These are phyloP conservation scores for Oryza australiensis DNA, from an alignment of 176 grass and related monocot species.

Conservation along the genomic window DNA sequence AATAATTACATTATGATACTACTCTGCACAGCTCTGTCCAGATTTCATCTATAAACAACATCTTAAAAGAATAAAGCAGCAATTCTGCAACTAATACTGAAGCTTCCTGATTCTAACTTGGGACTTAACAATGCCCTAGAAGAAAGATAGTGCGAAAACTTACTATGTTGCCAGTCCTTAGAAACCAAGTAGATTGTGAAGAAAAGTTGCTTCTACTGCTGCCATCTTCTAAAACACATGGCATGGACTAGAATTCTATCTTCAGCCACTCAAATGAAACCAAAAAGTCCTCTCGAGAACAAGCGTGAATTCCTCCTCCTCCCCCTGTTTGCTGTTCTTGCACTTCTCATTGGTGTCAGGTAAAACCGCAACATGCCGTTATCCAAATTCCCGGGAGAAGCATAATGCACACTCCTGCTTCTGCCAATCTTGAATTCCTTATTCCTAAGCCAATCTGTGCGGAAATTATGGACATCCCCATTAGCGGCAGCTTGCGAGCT, in stretches of 20 bases:
- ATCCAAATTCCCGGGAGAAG: constrained; percentile 83
- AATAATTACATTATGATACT: constrained; percentile 57
- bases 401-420: constrained; percentile 96
- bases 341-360: constrained; percentile 87
- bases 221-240: constrained; percentile 57
- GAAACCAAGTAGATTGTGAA: constrained; percentile 37
- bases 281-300: constrained; percentile 69
- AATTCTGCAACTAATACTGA: constrained; percentile 44
- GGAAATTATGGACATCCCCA: constrained; percentile 36
- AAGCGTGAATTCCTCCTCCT: constrained; percentile 67
- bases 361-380: constrained; percentile 93
- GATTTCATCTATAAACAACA: constrained; percentile 45
- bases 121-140: constrained; percentile 19
- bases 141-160: constrained; percentile 34
- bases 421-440: constrained; percentile 69
- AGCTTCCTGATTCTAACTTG: constrained; percentile 32
- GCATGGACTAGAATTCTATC: constrained; percentile 37
- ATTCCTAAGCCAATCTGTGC: constrained; percentile 54
- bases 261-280: constrained; percentile 60
- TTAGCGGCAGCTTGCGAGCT: constrained; percentile 41
- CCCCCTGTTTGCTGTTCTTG: constrained; percentile 53
- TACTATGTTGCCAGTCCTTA: constrained; percentile 35
- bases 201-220: constrained; percentile 49
- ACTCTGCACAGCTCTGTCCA: constrained; percentile 52
- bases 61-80: constrained; percentile 49